These are phyloP conservation scores for Lotmaria passim DNA, from an alignment of 208 protist genomes.

Conservation along the genomic window DNA sequence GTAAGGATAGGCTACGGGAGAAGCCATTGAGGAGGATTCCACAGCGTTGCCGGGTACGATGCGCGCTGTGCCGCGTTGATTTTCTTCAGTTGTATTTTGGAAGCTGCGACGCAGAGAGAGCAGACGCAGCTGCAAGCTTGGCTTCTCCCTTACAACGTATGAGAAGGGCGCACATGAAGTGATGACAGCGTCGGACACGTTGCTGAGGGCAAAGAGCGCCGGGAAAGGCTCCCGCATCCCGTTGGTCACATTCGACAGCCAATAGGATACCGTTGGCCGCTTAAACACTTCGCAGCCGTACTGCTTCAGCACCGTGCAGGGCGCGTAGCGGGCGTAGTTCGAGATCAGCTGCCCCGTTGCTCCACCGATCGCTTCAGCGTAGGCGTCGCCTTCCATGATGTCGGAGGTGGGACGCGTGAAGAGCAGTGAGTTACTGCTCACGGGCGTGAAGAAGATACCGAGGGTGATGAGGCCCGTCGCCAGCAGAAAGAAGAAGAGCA, in stretches of 20 bases:
- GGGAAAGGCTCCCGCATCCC: constrained; percentile 19
- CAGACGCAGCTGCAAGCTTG: too few species aligned
- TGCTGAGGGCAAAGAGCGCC: not conserved
- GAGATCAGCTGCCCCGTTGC: not conserved
- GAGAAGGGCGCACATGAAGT: not conserved
- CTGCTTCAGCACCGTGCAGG: constrained; percentile 18
- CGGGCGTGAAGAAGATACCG: constrained; percentile 8
- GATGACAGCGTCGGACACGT: constrained; percentile 4
- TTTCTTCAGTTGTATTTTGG: too few species aligned
- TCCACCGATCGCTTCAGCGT: not conserved
- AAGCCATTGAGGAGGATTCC: too few species aligned
- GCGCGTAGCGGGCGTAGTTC: constrained; percentile 2
- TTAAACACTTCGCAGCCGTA: constrained; percentile 16
- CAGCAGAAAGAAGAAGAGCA: constrained; percentile 6
- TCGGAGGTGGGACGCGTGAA: constrained; percentile 8
- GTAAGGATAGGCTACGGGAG: too few species aligned
- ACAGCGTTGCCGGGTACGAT: too few species aligned
- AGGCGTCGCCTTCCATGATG: not conserved
- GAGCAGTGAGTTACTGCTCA: not conserved
- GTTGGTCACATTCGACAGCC: constrained; percentile 17
- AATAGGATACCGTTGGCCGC: not conserved
- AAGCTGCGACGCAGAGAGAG: too few species aligned
- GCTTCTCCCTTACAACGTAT: too few species aligned
- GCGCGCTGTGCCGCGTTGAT: too few species aligned
- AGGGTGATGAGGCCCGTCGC: not conserved